phyloP scores from a whole-genome alignment of 805 yeast species.

The Candida morakotiae region DNA sequence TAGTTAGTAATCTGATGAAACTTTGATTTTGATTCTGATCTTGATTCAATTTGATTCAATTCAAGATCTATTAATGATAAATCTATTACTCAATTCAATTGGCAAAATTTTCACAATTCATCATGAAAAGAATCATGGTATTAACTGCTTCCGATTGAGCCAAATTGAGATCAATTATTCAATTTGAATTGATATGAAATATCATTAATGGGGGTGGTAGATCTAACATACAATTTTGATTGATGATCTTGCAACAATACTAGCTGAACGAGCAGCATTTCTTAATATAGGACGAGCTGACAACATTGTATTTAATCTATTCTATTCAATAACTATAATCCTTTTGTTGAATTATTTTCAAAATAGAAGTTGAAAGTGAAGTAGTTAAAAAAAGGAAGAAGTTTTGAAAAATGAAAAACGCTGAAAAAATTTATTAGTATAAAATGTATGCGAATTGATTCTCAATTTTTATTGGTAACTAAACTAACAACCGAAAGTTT shows the following conservation, averaged over 20 bases:
- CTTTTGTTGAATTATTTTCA: background rate
- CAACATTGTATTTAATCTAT: conserved; percentile 50
- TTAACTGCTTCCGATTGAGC: too few species aligned
- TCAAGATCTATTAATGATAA: too few species aligned
- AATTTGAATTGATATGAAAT: too few species aligned
- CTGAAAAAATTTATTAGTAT: conserved; percentile 3
- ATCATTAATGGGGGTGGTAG: too few species aligned
- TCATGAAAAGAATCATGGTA: too few species aligned
- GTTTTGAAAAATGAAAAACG: conserved; percentile 4
- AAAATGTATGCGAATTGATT: background rate
- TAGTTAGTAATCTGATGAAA: conserved; percentile 37
- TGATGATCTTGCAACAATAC: conserved; percentile 32
- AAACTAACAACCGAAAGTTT: background rate
- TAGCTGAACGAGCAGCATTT: conserved; percentile 78
- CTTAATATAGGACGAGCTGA: conserved; percentile 83
- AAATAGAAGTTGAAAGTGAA: conserved; percentile 6
- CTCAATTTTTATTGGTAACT: conserved; percentile 6
- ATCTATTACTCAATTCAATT: background rate
- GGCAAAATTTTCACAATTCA: background rate
- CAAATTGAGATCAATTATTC: too few species aligned
- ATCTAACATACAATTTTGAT: conserved; percentile 35
- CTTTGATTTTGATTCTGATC: too few species aligned
- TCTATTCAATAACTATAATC: background rate
- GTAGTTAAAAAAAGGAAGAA: conserved; percentile 3
- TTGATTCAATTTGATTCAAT: too few species aligned